Conservation (phyloP, 2,329 filamentous ascomycete species). For the Fusarium globosum region DNA sequence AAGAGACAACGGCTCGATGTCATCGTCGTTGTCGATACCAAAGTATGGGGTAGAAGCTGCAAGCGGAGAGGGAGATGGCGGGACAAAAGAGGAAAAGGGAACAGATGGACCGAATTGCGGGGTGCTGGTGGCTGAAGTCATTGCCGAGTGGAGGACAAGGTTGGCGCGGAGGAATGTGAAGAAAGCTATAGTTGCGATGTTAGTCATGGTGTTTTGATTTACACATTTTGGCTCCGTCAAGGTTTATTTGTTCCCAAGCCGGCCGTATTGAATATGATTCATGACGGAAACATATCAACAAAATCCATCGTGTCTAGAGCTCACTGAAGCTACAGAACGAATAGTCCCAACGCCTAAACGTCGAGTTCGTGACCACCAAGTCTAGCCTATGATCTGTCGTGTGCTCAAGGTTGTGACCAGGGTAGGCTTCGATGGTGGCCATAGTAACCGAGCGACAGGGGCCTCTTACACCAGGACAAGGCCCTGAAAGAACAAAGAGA, state of each 20-base stretch:
- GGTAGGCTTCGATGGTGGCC: conserved; percentile 31
- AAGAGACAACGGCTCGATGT: conserved; percentile 72
- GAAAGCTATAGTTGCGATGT: conserved; percentile 69
- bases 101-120: conserved; percentile 68
- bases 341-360: background rate
- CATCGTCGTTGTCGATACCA: conserved; percentile 52
- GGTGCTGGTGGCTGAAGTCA: conserved; percentile 73
- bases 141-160: conserved; percentile 73
- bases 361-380: background rate
- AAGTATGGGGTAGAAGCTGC: conserved; percentile 70
- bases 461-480: conserved; percentile 22
- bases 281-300: background rate
- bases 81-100: conserved; percentile 51
- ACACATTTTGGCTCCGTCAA: background rate
- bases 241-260: background rate
- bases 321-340: background rate
- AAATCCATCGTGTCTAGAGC: background rate
- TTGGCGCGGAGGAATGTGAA: conserved; percentile 86
- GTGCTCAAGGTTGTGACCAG: conserved; percentile 12
- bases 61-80: conserved; percentile 66
- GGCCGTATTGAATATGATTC: background rate
- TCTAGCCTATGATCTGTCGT: conserved; percentile 2
- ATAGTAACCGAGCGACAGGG: conserved; percentile 38
- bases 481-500: conserved; percentile 3
- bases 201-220: conserved; percentile 29